Evolutionary conservation across 2,329 filamentous ascomycete genomes (phyloP).

Genomic region (Penicillium janthinellum): DNA sequence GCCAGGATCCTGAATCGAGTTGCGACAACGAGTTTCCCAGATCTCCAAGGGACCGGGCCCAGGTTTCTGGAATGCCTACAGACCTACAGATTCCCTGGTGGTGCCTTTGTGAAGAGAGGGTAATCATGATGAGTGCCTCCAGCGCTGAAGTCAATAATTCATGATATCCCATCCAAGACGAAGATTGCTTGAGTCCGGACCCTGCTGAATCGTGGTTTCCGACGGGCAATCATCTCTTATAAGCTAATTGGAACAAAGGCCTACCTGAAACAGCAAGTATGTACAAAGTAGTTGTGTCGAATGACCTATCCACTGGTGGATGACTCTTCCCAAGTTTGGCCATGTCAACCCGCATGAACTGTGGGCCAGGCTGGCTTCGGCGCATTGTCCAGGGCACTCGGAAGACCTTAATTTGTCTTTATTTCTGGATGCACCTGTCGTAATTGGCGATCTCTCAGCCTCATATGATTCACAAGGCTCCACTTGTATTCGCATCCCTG

Average conservation of each 20-base stretch:
- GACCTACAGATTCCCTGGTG: not conserved
- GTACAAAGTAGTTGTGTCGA: not conserved
- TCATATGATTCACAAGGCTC: not conserved
- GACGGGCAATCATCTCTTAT: not conserved
- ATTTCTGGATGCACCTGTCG: not conserved
- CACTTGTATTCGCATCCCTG: not conserved
- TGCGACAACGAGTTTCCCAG: not conserved
- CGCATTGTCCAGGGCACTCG: not conserved
- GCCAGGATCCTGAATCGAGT: not conserved
- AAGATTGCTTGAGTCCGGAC: not conserved
- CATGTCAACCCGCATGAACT: not conserved
- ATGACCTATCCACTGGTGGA: not conserved
- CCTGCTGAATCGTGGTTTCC: not conserved
- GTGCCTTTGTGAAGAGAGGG: not conserved
- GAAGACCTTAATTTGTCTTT: not conserved
- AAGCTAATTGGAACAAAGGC: not conserved
- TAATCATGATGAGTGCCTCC: not conserved
- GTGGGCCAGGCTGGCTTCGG: not conserved
- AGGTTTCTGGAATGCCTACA: not conserved
- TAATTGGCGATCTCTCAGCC: conserved; percentile 2
- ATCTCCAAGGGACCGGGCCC: not conserved
- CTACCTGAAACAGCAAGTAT: not conserved
- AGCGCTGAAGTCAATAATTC: too few relatives aligned
- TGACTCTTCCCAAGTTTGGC: not conserved
- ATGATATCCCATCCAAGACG: not conserved